Percentiles rank a stretch among this genome's conserved stretches.
phyloP scores from a whole-genome alignment of 1,284 basidiomycete species.

The Lentinula novae-zelandiae region DNA sequence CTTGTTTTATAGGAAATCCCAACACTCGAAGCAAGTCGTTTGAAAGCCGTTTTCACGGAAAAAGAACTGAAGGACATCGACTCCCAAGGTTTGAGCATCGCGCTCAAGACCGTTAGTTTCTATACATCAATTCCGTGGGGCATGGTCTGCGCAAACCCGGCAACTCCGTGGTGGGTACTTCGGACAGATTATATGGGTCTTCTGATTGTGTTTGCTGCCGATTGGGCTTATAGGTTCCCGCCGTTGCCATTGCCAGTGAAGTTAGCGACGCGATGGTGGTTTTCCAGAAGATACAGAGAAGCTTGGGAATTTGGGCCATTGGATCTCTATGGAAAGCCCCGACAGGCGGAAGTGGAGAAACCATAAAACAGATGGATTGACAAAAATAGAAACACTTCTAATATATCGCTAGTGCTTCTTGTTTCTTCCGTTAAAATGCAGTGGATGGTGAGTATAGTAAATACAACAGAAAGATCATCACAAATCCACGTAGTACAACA shows the following conservation, averaged over 20 bases:
- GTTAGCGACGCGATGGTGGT: conserved; percentile 22
- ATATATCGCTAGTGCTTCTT: too few relatives aligned
- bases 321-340: conserved; percentile 16
- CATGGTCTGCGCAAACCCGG: conserved; percentile 5
- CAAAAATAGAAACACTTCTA: too few relatives aligned
- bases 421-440: too few relatives aligned
- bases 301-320: conserved; percentile 23
- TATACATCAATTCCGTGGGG: too few relatives aligned
- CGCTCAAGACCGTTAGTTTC: too few relatives aligned
- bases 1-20: conserved; percentile 17
- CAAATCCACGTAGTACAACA: background rate
- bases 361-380: too few relatives aligned
- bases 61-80: too few relatives aligned
- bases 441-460: too few relatives aligned
- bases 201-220: background rate
- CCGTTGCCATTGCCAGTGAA: conserved; percentile 19
- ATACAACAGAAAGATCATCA: background rate
- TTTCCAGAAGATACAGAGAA: conserved; percentile 19
- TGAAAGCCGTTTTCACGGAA: background rate
- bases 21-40: conserved; percentile 16
- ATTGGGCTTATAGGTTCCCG: conserved; percentile 13
- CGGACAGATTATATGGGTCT: background rate
- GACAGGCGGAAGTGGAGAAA: too few relatives aligned
- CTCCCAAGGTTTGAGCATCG: too few relatives aligned
- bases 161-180: conserved; percentile 15